Evolutionary conservation across 495 filamentous ascomycete genomes (phyloP).

Genomic region (Talaromyces proteolyticus): DNA sequence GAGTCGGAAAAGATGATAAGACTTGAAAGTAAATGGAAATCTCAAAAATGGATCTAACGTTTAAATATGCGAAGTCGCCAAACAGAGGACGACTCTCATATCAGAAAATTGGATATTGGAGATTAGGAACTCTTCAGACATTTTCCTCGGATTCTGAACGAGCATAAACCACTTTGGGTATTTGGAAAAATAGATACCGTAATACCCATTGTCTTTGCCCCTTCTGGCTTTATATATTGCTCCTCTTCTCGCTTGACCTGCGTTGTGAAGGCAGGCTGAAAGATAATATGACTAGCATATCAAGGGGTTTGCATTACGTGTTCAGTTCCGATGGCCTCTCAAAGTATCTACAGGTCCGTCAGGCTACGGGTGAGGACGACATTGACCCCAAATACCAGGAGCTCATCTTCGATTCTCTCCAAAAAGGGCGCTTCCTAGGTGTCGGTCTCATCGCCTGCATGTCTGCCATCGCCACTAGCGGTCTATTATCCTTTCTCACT

Average conservation of each 20-base stretch:
- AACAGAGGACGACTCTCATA: background rate
- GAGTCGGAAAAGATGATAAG: background rate
- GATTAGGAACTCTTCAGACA: background rate
- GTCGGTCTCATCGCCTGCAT: constrained; percentile 50
- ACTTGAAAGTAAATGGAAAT: background rate
- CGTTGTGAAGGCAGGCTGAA: background rate
- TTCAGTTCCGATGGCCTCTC: background rate
- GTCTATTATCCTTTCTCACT: constrained; percentile 47
- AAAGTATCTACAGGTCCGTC: background rate
- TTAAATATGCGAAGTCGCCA: background rate
- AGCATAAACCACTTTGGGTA: background rate
- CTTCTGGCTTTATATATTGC: background rate
- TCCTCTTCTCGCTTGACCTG: background rate
- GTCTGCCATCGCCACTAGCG: constrained; percentile 48
- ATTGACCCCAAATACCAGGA: background rate
- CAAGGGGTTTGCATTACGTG: background rate
- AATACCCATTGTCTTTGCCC: background rate
- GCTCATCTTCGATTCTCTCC: background rate
- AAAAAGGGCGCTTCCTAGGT: constrained; percentile 34
- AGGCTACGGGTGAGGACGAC: background rate
- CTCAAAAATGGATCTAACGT: background rate
- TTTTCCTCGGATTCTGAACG: background rate
- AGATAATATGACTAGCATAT: background rate
- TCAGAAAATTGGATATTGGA: background rate
- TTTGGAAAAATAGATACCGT: background rate